Base-by-base conservation (phyloP, 2,329 filamentous ascomycete species). In the Ceratocystiopsis minuta region DNA sequence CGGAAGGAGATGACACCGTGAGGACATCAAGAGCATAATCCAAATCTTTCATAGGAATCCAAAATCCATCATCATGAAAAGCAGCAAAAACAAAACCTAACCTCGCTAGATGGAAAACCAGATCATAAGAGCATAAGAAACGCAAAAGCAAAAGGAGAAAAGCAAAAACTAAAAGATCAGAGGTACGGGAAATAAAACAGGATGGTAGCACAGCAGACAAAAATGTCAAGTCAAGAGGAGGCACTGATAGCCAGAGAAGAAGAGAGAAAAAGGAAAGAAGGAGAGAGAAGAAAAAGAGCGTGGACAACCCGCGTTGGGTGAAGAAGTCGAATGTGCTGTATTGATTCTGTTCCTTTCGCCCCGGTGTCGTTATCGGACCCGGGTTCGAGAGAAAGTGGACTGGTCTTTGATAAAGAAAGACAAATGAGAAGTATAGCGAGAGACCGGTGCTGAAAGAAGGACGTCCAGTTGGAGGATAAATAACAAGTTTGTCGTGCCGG, bases 231-330 rank as follows among this genome's bases (percentile, higher is more conserved):
- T 9, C 24, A 28, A 28, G 11, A 28, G 24, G 24, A 20, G 24
- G 24, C 24, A 28, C 24, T 28, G 24, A 10, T 28, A 28, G 24
- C 24, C 24, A 28, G 24, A 28, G 24, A 28, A 28, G 2, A 32
- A 12, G 14, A 28, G 18, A 45, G 24, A 37, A 39, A 17, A 39
- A 46, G 47, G 33, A 40, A 20, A 40, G n/a, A n/a, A n/a, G n/a
- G n/a, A n/a, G n/a, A 33, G 14, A 41, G 42, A 45, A 40, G 44
- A 45, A 37, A 36, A 28, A 28, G 24, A 6, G 24, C 7, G 24
- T 28, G 24, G 24, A 28, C 24, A 28, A 28, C 24, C 24, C 24
- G 24, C 11, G 24, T 10, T 28, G 24, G 24, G 24, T 28, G 6
- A 28, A 28, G 24, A 28, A 9, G 24, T 20, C 24, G 24, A 28